Evolutionary conservation across 148 eudicot genomes (phyloP).

Genomic region (Cornus suecica): DNA sequence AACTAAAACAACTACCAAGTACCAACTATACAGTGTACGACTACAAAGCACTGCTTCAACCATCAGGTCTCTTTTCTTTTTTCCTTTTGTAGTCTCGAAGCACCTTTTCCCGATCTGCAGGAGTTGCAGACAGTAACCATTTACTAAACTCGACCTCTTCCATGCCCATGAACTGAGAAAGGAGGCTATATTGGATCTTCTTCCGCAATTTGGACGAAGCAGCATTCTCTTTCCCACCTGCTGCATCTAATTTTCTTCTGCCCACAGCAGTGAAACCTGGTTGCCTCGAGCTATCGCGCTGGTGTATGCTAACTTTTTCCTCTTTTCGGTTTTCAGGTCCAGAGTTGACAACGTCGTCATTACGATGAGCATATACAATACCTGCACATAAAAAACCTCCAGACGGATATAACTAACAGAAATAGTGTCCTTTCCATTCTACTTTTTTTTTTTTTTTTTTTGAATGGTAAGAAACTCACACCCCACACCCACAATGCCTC

Average conservation of each 20-base stretch:
- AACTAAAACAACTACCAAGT: no score
- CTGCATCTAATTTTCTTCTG: slow-evolving; percentile 24
- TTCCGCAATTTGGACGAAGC: slow-evolving; percentile 34
- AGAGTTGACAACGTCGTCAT: slow-evolving; percentile 70
- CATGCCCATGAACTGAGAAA: slow-evolving; percentile 59
- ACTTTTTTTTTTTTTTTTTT: no score
- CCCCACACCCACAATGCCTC: no score
- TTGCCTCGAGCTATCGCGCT: slow-evolving; percentile 16
- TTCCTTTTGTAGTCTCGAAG: slow-evolving; percentile 56
- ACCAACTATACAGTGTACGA: no score
- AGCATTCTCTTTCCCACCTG: slow-evolving; percentile 15
- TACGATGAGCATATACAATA: slow-evolving; percentile 82
- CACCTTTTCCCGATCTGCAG: slow-evolving; percentile 41
- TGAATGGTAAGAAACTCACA: no score
- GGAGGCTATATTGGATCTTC: slow-evolving; percentile 43
- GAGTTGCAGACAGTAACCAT: slow-evolving; percentile 62
- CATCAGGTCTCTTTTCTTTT: slow-evolving; percentile 27
- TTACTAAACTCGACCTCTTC: slow-evolving; percentile 55
- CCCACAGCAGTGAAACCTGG: slow-evolving; percentile 11
- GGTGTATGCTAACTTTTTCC: slow-evolving; percentile 8
- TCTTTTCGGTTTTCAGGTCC: slow-evolving; percentile 30
- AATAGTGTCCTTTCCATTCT: not conserved
- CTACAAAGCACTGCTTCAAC: not conserved
- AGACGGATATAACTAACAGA: not conserved
- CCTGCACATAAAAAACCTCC: slow-evolving; percentile 41